These are phyloP conservation scores for Trichoderma breve DNA, from an alignment of 2,329 filamentous ascomycete species.

Conservation along the genomic window DNA sequence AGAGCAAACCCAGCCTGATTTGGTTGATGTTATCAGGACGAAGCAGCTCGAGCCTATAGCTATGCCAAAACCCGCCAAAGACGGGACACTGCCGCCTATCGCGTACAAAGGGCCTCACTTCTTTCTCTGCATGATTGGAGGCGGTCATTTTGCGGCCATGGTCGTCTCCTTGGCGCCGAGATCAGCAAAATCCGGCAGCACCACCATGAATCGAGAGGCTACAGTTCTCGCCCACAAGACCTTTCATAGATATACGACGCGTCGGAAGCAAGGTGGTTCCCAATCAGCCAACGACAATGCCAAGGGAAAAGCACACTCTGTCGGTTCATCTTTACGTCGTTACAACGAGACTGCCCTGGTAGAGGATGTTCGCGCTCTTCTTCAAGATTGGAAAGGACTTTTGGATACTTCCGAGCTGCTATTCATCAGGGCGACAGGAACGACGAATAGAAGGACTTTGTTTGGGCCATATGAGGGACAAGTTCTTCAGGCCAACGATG, in stretches of 20 bases:
- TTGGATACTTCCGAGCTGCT: constrained; percentile 82
- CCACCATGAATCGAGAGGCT: constrained; percentile 76
- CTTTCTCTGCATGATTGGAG: constrained; percentile 98
- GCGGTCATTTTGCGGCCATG: constrained; percentile 97
- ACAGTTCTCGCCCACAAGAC: constrained; percentile 93
- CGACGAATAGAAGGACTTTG: constrained; percentile 79
- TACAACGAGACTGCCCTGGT: constrained; percentile 92
- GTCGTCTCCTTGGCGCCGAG: constrained; percentile 84
- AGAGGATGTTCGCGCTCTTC: constrained; percentile 79
- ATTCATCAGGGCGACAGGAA: constrained; percentile 86
- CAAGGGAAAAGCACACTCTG: constrained; percentile 93
- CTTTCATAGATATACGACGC: constrained; percentile 94
- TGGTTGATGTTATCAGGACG: constrained; percentile 66
- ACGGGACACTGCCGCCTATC: constrained; percentile 54
- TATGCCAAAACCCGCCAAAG: constrained; percentile 54
- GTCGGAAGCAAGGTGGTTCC: constrained; percentile 91
- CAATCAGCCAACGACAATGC: constrained; percentile 92
- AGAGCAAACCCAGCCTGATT: constrained; percentile 61
- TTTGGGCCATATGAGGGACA: constrained; percentile 92
- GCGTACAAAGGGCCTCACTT: constrained; percentile 75
- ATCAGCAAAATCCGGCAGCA: constrained; percentile 60
- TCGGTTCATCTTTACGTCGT: constrained; percentile 81
- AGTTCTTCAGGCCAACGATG: constrained; percentile 74
- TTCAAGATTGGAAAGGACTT: constrained; percentile 80
- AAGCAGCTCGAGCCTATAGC: constrained; percentile 72